Conservation (phyloP, 2,329 filamentous ascomycete species). For the Amylocarpus encephaloides region DNA sequence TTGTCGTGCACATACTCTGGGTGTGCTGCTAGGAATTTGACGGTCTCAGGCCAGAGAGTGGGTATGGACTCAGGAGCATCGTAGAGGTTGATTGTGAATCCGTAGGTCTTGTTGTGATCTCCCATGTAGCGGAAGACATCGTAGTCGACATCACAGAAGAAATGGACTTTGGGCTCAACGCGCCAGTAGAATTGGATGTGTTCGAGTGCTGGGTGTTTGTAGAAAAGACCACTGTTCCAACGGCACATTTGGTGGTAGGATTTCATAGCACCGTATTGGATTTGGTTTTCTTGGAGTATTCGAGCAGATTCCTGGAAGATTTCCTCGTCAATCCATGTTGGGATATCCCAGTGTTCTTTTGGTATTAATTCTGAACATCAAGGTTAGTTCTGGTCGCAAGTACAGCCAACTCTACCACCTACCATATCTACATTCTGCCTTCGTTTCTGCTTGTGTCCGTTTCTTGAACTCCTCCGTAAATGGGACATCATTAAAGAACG, state of each 20-base stretch:
- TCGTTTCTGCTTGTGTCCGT: slow-evolving; percentile 73
- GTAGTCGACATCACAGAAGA: slow-evolving; percentile 98
- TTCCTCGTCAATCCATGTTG: slow-evolving; percentile 85
- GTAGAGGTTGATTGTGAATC: slow-evolving; percentile 96
- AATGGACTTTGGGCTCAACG: slow-evolving; percentile 96
- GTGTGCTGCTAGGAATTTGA: slow-evolving; percentile 81
- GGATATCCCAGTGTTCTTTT: slow-evolving; percentile 89
- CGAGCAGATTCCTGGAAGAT: slow-evolving; percentile 79
- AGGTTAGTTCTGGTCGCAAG: neutral
- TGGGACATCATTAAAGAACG: slow-evolving; percentile 94
- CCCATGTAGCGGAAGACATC: slow-evolving; percentile 98
- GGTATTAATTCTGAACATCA: slow-evolving; percentile 67
- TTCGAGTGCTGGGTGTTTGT: slow-evolving; percentile 83
- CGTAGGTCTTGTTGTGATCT: slow-evolving; percentile 97
- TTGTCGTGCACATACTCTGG: slow-evolving; percentile 74
- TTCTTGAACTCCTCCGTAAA: slow-evolving; percentile 92
- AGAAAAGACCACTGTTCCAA: slow-evolving; percentile 98
- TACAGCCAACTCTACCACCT: slow-evolving; percentile 24
- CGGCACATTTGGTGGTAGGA: slow-evolving; percentile 99
- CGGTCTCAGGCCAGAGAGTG: slow-evolving; percentile 89
- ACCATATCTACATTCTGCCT: slow-evolving; percentile 84
- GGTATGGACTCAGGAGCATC: slow-evolving; percentile 83
- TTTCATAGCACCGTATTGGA: slow-evolving; percentile 82
- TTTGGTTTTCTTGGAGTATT: slow-evolving; percentile 73
- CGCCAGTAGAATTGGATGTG: slow-evolving; percentile 93